Conservation (phyloP, 495 filamentous ascomycete species). For the Melanomma pulvis-pyrius region DNA sequence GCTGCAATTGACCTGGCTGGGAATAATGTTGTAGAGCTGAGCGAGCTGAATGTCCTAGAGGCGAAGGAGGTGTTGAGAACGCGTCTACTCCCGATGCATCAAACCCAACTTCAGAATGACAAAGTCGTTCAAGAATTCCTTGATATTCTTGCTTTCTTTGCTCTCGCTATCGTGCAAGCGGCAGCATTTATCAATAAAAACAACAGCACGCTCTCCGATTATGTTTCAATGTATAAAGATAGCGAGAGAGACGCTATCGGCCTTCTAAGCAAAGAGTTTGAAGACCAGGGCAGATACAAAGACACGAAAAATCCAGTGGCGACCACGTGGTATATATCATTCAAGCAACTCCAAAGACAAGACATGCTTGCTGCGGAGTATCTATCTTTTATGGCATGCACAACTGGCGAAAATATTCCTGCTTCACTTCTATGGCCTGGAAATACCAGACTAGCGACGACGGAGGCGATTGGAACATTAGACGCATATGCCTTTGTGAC, state of each 20-base stretch:
- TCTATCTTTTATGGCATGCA: constrained; percentile 51
- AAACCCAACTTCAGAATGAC: too few species aligned
- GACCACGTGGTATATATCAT: constrained; percentile 59
- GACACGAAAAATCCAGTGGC: constrained; percentile 55
- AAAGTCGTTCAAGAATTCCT: too few species aligned
- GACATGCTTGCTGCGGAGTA: constrained; percentile 43
- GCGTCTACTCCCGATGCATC: too few species aligned
- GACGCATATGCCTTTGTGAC: constrained; percentile 44
- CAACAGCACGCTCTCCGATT: constrained; percentile 44
- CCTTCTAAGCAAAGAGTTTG: constrained; percentile 56
- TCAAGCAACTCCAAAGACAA: constrained; percentile 49
- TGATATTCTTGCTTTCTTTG: constrained; percentile 41
- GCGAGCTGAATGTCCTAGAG: constrained; percentile 22
- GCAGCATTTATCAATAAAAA: constrained; percentile 53
- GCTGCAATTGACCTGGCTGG: constrained; percentile 9
- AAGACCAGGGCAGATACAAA: constrained; percentile 50
- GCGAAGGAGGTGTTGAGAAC: constrained; percentile 15
- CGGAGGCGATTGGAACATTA: constrained; percentile 45
- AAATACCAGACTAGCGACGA: constrained; percentile 28
- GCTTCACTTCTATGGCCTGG: constrained; percentile 40
- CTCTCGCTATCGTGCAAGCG: constrained; percentile 54
- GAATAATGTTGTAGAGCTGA: constrained; percentile 22
- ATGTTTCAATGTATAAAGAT: constrained; percentile 50
- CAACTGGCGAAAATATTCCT: constrained; percentile 51
- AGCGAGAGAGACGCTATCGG: constrained; percentile 48